Evolutionary conservation across 441 rosid genomes (phyloP), one percentile per base, ranked within the genome.

Genomic region (Isatis lusitanica): DNA sequence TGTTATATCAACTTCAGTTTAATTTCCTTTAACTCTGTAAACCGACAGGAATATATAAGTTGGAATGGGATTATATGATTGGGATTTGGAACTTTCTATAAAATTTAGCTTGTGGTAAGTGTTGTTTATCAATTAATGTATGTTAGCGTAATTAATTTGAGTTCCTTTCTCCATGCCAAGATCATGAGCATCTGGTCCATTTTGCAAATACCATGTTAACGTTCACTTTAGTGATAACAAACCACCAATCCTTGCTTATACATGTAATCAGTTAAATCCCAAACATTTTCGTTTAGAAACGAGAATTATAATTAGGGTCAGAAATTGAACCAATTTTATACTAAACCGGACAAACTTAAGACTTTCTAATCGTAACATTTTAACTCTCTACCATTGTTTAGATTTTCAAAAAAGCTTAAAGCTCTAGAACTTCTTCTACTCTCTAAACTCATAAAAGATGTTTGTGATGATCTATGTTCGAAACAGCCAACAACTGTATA

Each of bases 1-100:
- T 31, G 69, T 40, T 51, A 62, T 71, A 40, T 71, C 69, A 52
- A 9, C 65, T 61, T 70, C 16, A 26, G 9, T 58, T 58, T 31
- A n/a, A n/a, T n/a, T n/a, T 36, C 47, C 47, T 35, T 62, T 9
- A 16, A 43, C 28, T 28, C 38, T 30, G 38, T 26, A 66, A 51
- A 63, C 26, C 12, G 7, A n/a, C 39, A 31, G 12, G 11, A 31
- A 31, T 24, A 53, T 11, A 28, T 8, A n/a, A 10, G 16, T 35
- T 4, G 7, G 48, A 21, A 9, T 50, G 26, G 26, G 24, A 51
- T 36, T 51, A 9, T 17, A 36, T 50, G 44, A 18, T 12, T 12
- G 28, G 28, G 28, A 26, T 26, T 26, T 33, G 9, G 56, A 8
- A 48, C 3, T 44, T n/a, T 12, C 31, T 47, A 0, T 16, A 11